These are phyloP conservation scores for Cryptosporidium sp. DNA, from an alignment of 169 alveolate genomes.

Conservation along the genomic window DNA sequence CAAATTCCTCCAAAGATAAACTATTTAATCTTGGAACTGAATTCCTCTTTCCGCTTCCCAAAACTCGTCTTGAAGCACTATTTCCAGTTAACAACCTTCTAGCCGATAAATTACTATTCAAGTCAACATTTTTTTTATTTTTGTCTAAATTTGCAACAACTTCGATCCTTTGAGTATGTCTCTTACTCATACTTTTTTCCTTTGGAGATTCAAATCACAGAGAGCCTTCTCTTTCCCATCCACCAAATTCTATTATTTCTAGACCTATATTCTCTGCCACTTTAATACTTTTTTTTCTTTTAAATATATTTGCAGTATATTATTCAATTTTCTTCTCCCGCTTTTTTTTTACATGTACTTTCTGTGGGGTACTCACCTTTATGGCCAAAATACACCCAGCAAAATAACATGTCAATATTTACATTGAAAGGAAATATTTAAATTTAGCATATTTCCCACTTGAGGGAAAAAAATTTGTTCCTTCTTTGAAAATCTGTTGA, in stretches of 20 bases:
- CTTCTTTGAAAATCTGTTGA: neutral
- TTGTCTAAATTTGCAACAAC: neutral
- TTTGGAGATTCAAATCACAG: neutral
- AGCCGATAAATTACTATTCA: constrained; percentile 21
- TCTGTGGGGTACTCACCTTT: constrained; percentile 67
- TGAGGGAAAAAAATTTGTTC: neutral
- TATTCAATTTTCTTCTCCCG: neutral
- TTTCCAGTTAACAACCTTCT: neutral
- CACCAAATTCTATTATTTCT: neutral
- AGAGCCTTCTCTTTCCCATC: neutral
- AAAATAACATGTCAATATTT: constrained; percentile 28
- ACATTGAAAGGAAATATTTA: neutral
- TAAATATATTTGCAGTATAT: neutral
- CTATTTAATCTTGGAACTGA: constrained; percentile 16
- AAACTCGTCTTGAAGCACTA: constrained; percentile 23
- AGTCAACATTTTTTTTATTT: neutral
- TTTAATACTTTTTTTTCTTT: neutral
- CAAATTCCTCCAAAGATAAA: constrained; percentile 41
- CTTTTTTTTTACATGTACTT: constrained; percentile 33
- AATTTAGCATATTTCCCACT: neutral
- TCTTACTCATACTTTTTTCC: constrained; percentile 24
- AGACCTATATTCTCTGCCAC: neutral
- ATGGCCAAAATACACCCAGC: constrained; percentile 8
- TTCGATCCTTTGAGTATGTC: constrained; percentile 27
- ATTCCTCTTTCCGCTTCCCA: constrained; percentile 20